Conservation (phyloP, 768 basidiomycete genomes). For the Tulasnella sp. region DNA sequence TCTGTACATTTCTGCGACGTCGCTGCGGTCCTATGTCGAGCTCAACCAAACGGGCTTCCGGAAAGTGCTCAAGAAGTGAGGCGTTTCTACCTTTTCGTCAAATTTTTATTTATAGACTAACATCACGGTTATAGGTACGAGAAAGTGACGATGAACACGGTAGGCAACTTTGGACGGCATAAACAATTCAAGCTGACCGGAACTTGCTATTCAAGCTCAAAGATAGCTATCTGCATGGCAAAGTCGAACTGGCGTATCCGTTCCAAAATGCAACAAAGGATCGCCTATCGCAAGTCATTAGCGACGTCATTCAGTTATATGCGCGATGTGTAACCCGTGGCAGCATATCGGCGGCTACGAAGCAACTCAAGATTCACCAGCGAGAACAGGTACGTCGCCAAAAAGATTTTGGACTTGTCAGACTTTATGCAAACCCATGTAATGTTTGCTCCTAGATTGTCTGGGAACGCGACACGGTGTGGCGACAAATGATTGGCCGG, state of each 20-base stretch:
- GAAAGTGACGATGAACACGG: conserved; percentile 82
- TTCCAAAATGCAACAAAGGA: conserved; percentile 70
- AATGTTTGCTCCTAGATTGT: conserved; percentile 57
- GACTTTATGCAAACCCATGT: background rate
- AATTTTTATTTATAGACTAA: background rate
- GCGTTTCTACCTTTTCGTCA: conserved; percentile 28
- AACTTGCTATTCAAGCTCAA: conserved; percentile 58
- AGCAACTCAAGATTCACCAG: conserved; percentile 83
- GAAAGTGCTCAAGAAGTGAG: conserved; percentile 93
- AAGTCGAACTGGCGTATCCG: conserved; percentile 67
- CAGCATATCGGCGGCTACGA: conserved; percentile 67
- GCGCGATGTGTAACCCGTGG: conserved; percentile 81
- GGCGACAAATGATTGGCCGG: conserved; percentile 91
- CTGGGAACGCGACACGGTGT: conserved; percentile 97
- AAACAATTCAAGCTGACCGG: background rate
- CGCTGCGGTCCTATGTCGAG: conserved; percentile 84
- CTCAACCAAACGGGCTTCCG: conserved; percentile 92
- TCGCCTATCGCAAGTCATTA: conserved; percentile 60
- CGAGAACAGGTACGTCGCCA: conserved; percentile 63
- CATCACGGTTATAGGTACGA: conserved; percentile 68
- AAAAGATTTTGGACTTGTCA: conserved; percentile 36
- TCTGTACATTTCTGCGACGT: conserved; percentile 74
- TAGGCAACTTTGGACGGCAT: conserved; percentile 39
- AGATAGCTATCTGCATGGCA: conserved; percentile 71
- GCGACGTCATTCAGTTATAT: conserved; percentile 70